A percentile compares a stretch with the other conserved stretches of the same genome.
phyloP scores from a whole-genome alignment of 2,329 filamentous ascomycete genomes.

The Hypoxylon sp. region DNA sequence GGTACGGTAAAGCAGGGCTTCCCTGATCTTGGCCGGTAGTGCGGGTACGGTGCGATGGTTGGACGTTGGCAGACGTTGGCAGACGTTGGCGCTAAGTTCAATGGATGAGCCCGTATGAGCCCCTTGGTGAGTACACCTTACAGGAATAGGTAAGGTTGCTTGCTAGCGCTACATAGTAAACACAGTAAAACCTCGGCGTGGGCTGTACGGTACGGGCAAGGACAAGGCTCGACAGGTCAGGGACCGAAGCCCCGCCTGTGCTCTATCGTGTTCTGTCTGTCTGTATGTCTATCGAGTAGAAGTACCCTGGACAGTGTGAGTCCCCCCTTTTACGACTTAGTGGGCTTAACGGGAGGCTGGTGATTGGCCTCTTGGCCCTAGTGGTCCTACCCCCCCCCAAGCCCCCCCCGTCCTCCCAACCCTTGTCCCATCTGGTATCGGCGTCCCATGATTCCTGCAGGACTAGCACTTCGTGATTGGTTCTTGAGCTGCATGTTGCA shows the following conservation, averaged over 20 bases:
- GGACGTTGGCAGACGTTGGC: neutral
- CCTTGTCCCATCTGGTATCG: constrained; percentile 33
- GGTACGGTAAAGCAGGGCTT: constrained; percentile 6
- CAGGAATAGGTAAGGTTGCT: neutral
- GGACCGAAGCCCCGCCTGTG: neutral
- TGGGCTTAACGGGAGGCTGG: constrained; percentile 30
- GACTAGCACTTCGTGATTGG: constrained; percentile 45
- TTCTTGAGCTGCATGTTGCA: constrained; percentile 47
- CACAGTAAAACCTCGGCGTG: constrained; percentile 2
- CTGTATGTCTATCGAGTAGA: neutral
- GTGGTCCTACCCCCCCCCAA: constrained; percentile 22
- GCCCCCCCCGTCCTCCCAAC: constrained; percentile 30
- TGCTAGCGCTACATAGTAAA: constrained; percentile 7
- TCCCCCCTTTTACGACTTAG: constrained; percentile 9
- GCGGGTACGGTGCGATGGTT: neutral
- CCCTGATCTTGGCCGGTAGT: neutral
- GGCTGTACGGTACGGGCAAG: neutral
- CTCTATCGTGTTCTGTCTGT: constrained; percentile 2
- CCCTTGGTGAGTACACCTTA: no score
- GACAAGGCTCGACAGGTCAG: neutral
- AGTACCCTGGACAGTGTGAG: neutral
- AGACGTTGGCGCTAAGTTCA: neutral
- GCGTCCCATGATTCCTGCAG: constrained; percentile 43
- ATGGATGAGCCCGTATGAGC: no score
- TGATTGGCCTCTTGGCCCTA: constrained; percentile 39